Conservation (phyloP, 108 stramenopile genomes). For the Fragilariopsis cylindrus region DNA sequence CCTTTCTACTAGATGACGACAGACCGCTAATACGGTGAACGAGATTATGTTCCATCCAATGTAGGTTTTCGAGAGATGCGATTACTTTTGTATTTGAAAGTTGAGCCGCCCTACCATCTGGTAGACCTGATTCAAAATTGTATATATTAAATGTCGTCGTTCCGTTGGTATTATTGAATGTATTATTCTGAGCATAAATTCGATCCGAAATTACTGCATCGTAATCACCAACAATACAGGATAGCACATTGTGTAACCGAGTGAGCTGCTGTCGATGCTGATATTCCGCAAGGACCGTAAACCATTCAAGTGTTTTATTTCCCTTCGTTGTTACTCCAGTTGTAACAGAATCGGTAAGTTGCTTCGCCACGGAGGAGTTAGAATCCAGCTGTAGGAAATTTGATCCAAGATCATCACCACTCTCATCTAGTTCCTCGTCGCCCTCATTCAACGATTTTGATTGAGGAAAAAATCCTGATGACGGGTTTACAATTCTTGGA, state of each 20-base stretch:
- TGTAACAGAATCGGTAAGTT: constrained; percentile 1
- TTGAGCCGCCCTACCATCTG: constrained; percentile 1
- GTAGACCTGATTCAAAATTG: constrained; percentile 23
- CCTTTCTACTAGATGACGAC: not conserved
- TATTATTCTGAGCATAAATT: not conserved
- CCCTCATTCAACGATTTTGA: constrained; percentile 15
- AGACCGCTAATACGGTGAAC: constrained; percentile 14
- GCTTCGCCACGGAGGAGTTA: not conserved
- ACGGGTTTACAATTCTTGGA: not conserved
- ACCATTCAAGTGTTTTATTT: constrained; percentile 51
- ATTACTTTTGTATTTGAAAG: constrained; percentile 13
- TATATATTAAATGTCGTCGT: constrained; percentile 45
- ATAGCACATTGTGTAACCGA: constrained; percentile 76
- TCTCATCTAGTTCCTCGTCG: not conserved
- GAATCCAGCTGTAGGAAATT: not conserved
- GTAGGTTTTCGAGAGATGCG: constrained; percentile 32
- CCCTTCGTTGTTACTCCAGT: constrained; percentile 25
- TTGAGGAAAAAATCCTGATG: constrained; percentile 12
- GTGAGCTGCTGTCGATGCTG: constrained; percentile 64
- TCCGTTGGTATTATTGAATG: not conserved
- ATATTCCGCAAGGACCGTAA: constrained; percentile 66
- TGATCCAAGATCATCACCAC: constrained; percentile 14
- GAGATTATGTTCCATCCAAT: constrained; percentile 36
- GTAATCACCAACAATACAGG: constrained; percentile 64
- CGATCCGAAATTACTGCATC: constrained; percentile 56